Conservation (phyloP, 2,329 filamentous ascomycete species). For the Gliomastix tumulicola region DNA sequence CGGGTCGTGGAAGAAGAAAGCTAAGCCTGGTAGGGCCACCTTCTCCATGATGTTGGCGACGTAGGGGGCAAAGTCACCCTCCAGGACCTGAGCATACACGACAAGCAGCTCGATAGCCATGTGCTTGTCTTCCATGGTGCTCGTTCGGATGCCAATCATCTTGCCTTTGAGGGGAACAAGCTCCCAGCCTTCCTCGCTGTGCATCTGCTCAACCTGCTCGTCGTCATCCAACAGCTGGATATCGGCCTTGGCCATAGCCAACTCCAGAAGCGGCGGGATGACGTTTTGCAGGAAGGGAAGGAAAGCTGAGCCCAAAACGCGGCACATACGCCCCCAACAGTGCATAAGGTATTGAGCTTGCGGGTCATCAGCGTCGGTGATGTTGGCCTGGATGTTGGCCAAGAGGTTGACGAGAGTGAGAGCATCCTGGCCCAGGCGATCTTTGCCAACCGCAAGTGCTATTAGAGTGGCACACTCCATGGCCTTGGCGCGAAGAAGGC, state of each 20-base stretch:
- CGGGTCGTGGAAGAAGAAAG: constrained; percentile 99
- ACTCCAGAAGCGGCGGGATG: constrained; percentile 86
- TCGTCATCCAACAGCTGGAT: constrained; percentile 95
- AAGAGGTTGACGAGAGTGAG: constrained; percentile 81
- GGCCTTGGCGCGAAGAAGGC: constrained; percentile 86
- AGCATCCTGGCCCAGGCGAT: constrained; percentile 82
- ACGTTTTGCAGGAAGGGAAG: constrained; percentile 87
- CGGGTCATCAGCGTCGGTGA: constrained; percentile 87
- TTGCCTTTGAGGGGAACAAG: constrained; percentile 95
- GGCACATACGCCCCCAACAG: constrained; percentile 98
- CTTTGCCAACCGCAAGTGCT: constrained; percentile 87
- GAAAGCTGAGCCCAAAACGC: constrained; percentile 85
- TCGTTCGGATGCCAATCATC: constrained; percentile 97
- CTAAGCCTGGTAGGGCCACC: constrained; percentile 85
- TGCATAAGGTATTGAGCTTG: constrained; percentile 96
- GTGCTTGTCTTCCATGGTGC: constrained; percentile 95
- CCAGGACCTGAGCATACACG: constrained; percentile 94
- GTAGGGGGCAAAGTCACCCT: constrained; percentile 85
- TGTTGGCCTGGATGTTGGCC: constrained; percentile 77
- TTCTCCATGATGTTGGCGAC: constrained; percentile 93
- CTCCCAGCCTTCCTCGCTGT: constrained; percentile 96
- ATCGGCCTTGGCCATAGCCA: constrained; percentile 92
- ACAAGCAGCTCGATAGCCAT: constrained; percentile 99
- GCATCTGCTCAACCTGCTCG: constrained; percentile 84
- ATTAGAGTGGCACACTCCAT: constrained; percentile 99